phyloP scores from a whole-genome alignment of 192 early-diverging fungal genomes.

The Phycomyces blakesleeanus region DNA sequence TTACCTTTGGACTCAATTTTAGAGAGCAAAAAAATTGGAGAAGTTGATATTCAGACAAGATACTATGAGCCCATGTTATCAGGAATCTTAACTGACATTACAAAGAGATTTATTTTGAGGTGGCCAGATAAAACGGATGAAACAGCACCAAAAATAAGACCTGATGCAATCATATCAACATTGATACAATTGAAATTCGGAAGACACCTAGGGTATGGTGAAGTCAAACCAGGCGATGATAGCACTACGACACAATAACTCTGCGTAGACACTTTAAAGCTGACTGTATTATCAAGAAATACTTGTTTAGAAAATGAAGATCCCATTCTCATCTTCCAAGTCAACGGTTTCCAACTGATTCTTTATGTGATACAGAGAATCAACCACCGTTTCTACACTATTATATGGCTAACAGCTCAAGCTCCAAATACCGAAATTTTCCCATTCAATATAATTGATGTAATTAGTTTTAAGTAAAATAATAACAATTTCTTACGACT shows the following conservation, averaged over 20 bases:
- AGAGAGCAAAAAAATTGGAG: conserved; percentile 6
- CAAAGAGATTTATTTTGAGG: conserved; percentile 3
- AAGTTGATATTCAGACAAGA: conserved; percentile 11
- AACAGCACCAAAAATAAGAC: neutral
- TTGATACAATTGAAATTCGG: conserved; percentile 7
- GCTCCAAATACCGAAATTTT: conserved; percentile 10
- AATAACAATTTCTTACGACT: no score
- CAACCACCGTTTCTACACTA: conserved; percentile 1
- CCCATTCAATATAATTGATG: conserved; percentile 6
- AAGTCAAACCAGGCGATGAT: conserved; percentile 12
- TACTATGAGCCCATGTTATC: conserved; percentile 10
- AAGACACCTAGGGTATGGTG: conserved; percentile 10
- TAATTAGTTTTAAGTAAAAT: neutral
- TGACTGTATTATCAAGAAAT: conserved; percentile 9
- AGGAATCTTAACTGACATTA: neutral
- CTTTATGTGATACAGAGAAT: conserved; percentile 8
- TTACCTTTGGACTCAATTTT: conserved; percentile 9
- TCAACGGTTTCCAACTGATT: conserved; percentile 6
- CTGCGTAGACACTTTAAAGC: conserved; percentile 9
- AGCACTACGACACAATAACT: conserved; percentile 4
- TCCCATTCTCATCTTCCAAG: conserved; percentile 7
- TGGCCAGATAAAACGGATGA: conserved; percentile 13
- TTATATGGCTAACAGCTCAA: conserved; percentile 10
- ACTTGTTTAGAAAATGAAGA: conserved; percentile 7
- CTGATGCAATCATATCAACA: conserved; percentile 11